These are phyloP conservation scores for Lyophyllum shimeji DNA, from an alignment of 768 basidiomycete genomes.

Conservation along the genomic window DNA sequence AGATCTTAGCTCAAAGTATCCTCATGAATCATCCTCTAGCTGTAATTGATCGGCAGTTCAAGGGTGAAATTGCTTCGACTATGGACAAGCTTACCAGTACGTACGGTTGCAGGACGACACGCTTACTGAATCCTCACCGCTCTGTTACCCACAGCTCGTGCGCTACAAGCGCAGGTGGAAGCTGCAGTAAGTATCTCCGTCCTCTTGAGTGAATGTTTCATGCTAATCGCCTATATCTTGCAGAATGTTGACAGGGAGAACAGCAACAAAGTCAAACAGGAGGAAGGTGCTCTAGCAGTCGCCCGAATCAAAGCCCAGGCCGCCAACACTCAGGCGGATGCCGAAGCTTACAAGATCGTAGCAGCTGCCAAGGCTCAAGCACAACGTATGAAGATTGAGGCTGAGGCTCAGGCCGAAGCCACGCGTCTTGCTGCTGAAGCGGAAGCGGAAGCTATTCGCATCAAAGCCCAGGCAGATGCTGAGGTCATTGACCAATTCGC, in stretches of 20 bases:
- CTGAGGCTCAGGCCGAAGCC: conserved; percentile 76
- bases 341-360: conserved; percentile 72
- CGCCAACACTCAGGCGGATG: conserved; percentile 66
- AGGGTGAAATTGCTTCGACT: conserved; percentile 81
- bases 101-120: not conserved
- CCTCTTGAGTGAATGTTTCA: not conserved
- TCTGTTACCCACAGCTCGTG: conserved; percentile 49
- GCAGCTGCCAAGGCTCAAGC: conserved; percentile 77
- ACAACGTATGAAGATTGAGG: conserved; percentile 67
- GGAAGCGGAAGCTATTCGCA: conserved; percentile 65
- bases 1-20: not conserved
- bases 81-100: conserved; percentile 78
- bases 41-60: conserved; percentile 86
- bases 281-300: conserved; percentile 76
- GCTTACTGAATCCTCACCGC: conserved; percentile 8
- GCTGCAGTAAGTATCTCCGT: conserved; percentile 56
- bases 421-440: conserved; percentile 75
- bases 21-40: conserved; percentile 37
- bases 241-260: conserved; percentile 87
- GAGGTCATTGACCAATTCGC: conserved; percentile 66
- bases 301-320: conserved; percentile 74
- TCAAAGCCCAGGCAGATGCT: conserved; percentile 64
- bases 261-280: conserved; percentile 84
- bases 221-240: not conserved
- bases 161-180: conserved; percentile 84